Percentiles rank a stretch among this genome's conserved stretches.
These are phyloP conservation scores for Fusarium sp. DNA, from an alignment of 2,329 filamentous ascomycete species.

Conservation along the genomic window DNA sequence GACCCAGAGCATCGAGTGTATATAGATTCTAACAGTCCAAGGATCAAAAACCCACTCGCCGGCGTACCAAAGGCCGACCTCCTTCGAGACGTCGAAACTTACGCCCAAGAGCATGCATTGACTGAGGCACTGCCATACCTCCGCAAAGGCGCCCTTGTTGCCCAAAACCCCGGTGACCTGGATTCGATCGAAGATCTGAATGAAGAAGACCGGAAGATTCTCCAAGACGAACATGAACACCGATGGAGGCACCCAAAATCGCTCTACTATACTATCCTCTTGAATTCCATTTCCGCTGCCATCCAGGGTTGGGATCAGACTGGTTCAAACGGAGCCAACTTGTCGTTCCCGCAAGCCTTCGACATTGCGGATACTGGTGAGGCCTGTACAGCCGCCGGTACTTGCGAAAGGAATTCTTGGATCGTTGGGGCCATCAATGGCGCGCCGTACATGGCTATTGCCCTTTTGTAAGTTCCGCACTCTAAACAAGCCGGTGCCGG, in stretches of 20 bases:
- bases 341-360: slow-evolving; percentile 65
- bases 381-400: not conserved
- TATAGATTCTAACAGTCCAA: not conserved
- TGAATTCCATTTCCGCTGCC: slow-evolving; percentile 67
- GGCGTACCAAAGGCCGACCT: not conserved
- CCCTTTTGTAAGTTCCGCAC: slow-evolving; percentile 63
- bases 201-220: not conserved
- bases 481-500: not conserved
- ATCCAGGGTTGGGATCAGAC: slow-evolving; percentile 73
- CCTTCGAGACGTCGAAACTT: not conserved
- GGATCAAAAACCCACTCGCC: not conserved
- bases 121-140: not conserved
- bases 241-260: not conserved
- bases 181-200: not conserved
- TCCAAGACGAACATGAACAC: not conserved
- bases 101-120: not conserved
- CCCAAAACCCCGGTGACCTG: not conserved
- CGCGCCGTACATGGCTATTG: slow-evolving; percentile 56
- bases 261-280: slow-evolving; percentile 54
- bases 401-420: slow-evolving; percentile 54
- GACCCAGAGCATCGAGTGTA: not conserved
- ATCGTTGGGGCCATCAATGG: slow-evolving; percentile 47
- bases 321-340: slow-evolving; percentile 68
- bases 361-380: slow-evolving; percentile 47
- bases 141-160: not conserved